Conservation (phyloP, 2,329 filamentous ascomycete genomes). For the Apiospora kogelbergensis region DNA sequence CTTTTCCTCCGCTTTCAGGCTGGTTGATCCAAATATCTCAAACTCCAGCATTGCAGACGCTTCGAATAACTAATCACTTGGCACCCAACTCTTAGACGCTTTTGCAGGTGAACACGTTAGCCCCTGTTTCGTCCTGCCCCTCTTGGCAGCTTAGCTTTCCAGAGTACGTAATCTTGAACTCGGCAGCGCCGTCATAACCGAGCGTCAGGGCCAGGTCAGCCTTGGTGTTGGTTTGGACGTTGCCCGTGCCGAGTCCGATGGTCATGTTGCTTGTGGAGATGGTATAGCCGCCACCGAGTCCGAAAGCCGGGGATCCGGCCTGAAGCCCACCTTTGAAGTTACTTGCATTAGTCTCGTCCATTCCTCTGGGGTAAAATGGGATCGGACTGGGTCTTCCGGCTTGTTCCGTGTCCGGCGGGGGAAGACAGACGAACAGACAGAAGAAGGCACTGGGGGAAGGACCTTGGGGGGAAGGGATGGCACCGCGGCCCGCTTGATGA, state of each 20-base stretch:
- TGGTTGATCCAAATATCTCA: too few species aligned
- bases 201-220: background rate
- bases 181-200: background rate
- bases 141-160: background rate
- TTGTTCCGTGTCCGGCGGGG: background rate
- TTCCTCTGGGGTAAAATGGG: background rate
- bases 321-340: background rate
- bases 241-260: background rate
- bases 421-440: background rate
- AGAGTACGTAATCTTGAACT: background rate
- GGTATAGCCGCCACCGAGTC: slow-evolving; percentile 5
- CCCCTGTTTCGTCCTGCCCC: background rate
- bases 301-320: slow-evolving; percentile 1
- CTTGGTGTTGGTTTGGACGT: background rate
- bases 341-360: too few species aligned
- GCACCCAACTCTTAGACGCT: background rate
- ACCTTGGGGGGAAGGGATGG: background rate
- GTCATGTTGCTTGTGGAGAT: slow-evolving; percentile 1
- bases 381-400: background rate
- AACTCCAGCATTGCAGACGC: background rate
- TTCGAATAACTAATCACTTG: background rate
- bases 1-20: too few species aligned
- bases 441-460: background rate
- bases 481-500: background rate
- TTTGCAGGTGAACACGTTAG: background rate